Evolutionary conservation across 768 basidiomycete species (phyloP), one percentile per base, ranked within the genome.

Genomic region (Auriculariales sp.): DNA sequence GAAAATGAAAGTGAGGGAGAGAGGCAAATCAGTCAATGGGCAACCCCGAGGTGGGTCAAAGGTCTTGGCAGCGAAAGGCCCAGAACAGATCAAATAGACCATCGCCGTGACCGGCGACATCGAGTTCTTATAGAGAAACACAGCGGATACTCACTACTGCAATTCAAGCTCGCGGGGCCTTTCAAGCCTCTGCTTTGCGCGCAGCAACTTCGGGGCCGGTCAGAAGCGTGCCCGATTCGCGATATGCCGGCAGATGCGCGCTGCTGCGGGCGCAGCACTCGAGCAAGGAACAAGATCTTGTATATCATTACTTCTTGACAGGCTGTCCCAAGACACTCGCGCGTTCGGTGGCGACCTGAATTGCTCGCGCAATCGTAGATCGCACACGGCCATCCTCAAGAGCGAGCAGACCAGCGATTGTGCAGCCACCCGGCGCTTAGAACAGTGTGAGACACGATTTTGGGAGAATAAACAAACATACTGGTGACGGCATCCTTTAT

Each of bases 401-500:
- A 0, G 89, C 83, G 17, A 99, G 69, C 25, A 99, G 68, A n/a
- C 95, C 95, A 2, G 95, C 95, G 55, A 99, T 98, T 0, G 95
- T 99, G 58, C 92, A 95, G 42, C 95, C 95, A 50, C 94, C 95
- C 0, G 95, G 95, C 32, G 95, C 94, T 97, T 53, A 24, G 54
- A 28, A 24, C 11, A 44, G 19, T 44, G 47, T 3, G 15, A 28
- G 10, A 24, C 36, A 24, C 28, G 47, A 2, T 36, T 27, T 22
- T 14, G 19, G 24, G 15, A n/a, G 29, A 49, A n/a, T 25, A 5
- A 59, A 45, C 15, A 46, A 5, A 70, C 86, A 58, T 59, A 90
- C 94, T 99, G 10, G 95, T 97, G 2, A 99, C 95, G 3, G 90
- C 81, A 64, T 99, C 95, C 63, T 97, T 97, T 57, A 99, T 81